Evolutionary conservation across 441 rosid species (phyloP).

Genomic region (Bocquillonia castaneifolia): DNA sequence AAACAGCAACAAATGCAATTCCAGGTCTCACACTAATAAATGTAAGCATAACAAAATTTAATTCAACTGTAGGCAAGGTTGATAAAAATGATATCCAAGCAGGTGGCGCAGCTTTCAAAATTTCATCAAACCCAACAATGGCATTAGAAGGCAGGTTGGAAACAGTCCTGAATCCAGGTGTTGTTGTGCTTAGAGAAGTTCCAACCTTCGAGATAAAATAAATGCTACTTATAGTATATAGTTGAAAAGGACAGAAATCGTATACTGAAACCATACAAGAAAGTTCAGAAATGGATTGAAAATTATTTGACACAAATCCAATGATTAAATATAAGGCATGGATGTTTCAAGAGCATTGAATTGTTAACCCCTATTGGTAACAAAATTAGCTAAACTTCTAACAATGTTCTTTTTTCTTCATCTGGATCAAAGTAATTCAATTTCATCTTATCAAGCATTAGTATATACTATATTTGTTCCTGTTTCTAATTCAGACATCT

Average conservation of each 20-base stretch:
- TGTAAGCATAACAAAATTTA: slow-evolving; percentile 6
- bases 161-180: slow-evolving; percentile 35
- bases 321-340: too few relatives aligned
- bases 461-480: too few relatives aligned
- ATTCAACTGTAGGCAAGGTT: slow-evolving; percentile 63
- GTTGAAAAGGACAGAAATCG: slow-evolving; percentile 53
- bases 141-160: slow-evolving; percentile 40
- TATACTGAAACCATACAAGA: slow-evolving; percentile 54
- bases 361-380: too few relatives aligned
- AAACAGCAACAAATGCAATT: neutral
- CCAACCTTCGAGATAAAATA: slow-evolving; percentile 36
- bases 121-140: slow-evolving; percentile 48
- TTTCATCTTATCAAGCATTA: too few relatives aligned
- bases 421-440: too few relatives aligned
- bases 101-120: slow-evolving; percentile 76
- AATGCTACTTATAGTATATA: too few relatives aligned
- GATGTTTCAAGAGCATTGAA: too few relatives aligned
- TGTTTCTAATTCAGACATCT: too few relatives aligned
- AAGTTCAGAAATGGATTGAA: slow-evolving; percentile 64
- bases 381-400: too few relatives aligned
- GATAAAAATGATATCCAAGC: slow-evolving; percentile 65
- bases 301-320: too few relatives aligned
- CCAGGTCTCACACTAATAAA: neutral
- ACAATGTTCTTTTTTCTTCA: too few relatives aligned
- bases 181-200: slow-evolving; percentile 33